Conservation (phyloP, 139 green algal genomes). For the Zygnema cylindricum region DNA sequence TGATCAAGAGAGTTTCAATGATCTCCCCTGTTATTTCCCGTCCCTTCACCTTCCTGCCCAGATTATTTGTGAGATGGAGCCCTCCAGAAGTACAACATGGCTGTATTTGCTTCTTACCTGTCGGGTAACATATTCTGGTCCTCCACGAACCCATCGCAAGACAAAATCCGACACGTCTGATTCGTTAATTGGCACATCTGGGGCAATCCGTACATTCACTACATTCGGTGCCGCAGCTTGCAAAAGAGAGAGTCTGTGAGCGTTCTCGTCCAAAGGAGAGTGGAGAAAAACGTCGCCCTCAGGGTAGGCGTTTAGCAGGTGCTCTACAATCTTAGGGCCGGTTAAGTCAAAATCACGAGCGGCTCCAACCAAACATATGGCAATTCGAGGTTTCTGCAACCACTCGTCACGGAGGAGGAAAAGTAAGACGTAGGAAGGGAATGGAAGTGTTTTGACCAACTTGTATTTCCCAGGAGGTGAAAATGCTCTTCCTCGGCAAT, state of each 20-base stretch:
- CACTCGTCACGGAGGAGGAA: background rate
- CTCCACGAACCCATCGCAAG: background rate
- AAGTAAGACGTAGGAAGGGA: background rate
- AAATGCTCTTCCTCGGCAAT: too few relatives aligned
- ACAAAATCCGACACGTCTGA: conserved; percentile 19
- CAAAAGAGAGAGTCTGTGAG: conserved; percentile 41
- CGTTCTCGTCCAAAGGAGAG: conserved; percentile 48
- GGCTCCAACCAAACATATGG: conserved; percentile 53
- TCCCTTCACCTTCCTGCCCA: too few relatives aligned
- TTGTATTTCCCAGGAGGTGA: too few relatives aligned
- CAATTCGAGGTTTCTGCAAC: conserved; percentile 24
- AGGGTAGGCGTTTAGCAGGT: conserved; percentile 44
- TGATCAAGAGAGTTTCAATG: too few relatives aligned
- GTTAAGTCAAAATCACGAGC: conserved; percentile 47
- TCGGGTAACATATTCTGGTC: background rate
- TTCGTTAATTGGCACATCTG: conserved; percentile 44
- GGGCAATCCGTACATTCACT: conserved; percentile 23
- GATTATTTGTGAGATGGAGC: too few relatives aligned
- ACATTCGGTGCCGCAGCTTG: background rate
- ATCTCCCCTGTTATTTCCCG: too few relatives aligned
- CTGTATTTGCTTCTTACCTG: background rate
- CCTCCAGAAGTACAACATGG: too few relatives aligned
- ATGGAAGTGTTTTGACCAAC: background rate
- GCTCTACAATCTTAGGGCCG: conserved; percentile 33
- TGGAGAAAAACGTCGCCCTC: conserved; percentile 48